phyloP scores from a whole-genome alignment of 805 yeast species.

The Pichia occidentalis region DNA sequence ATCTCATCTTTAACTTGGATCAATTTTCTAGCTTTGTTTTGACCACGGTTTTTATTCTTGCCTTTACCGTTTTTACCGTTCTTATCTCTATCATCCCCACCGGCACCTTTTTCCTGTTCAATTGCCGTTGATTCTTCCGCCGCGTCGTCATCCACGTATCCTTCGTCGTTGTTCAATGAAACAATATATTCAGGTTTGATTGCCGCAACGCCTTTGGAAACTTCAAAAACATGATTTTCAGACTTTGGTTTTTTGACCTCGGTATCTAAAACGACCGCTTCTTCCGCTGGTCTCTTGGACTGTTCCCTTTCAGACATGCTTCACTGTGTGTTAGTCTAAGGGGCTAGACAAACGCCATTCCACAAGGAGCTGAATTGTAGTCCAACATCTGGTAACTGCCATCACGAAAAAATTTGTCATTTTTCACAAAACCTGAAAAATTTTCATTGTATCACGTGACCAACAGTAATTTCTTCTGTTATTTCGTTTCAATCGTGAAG shows the following conservation, averaged over 20 bases:
- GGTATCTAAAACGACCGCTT: constrained; percentile 4
- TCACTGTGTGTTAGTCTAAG: too few species aligned
- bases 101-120: constrained; percentile 9
- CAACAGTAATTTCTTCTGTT: too few species aligned
- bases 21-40: constrained; percentile 75
- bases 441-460: too few species aligned
- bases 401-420: too few species aligned
- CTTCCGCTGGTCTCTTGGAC: constrained; percentile 17
- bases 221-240: too few species aligned
- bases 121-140: constrained; percentile 32
- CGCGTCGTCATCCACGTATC: constrained; percentile 37
- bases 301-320: constrained; percentile 7
- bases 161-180: constrained; percentile 11
- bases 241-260: constrained; percentile 9
- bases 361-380: too few species aligned
- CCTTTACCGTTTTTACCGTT: constrained; percentile 34
- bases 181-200: constrained; percentile 67
- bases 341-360: too few species aligned
- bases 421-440: too few species aligned
- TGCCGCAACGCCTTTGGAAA: constrained; percentile 67
- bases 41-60: constrained; percentile 57
- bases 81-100: constrained; percentile 22
- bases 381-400: too few species aligned
- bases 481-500: too few species aligned
- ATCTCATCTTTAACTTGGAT: constrained; percentile 59